Evolutionary conservation across 2,329 filamentous ascomycete genomes (phyloP).

Genomic region (Hymenoscyphus scutula): DNA sequence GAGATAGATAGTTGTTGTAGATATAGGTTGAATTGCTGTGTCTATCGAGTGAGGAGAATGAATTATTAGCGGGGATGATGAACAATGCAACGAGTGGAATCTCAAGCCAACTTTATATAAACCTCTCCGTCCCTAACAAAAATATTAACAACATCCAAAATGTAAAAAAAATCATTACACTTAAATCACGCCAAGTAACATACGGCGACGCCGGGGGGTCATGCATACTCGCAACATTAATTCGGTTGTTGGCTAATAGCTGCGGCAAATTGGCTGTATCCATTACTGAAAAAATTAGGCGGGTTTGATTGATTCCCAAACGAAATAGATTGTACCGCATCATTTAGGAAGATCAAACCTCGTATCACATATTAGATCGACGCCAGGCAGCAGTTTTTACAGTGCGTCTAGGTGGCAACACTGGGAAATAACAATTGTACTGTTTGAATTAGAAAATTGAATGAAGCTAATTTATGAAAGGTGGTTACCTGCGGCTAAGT

Average conservation of each 20-base stretch:
- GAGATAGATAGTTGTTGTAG: too few species aligned
- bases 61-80: neutral
- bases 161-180: neutral
- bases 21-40: neutral
- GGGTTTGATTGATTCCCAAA: conserved; percentile 4
- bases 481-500: conserved; percentile 9
- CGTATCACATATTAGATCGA: conserved; percentile 10
- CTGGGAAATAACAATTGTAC: neutral
- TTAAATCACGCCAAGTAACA: neutral
- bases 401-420: neutral
- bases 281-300: neutral
- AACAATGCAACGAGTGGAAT: neutral
- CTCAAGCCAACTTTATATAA: neutral
- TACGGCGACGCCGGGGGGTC: neutral
- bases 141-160: neutral
- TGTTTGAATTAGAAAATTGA: neutral
- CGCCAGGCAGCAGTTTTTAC: conserved; percentile 5
- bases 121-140: neutral
- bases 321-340: conserved; percentile 4
- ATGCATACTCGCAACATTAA: neutral
- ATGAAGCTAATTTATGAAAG: neutral
- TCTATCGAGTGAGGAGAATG: neutral
- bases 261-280: conserved; percentile 10
- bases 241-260: conserved; percentile 10
- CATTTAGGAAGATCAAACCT: neutral